Evolutionary conservation across 306 rosid genomes (phyloP), one percentile per base, ranked within the genome.

Genomic region (Argentina anserina): DNA sequence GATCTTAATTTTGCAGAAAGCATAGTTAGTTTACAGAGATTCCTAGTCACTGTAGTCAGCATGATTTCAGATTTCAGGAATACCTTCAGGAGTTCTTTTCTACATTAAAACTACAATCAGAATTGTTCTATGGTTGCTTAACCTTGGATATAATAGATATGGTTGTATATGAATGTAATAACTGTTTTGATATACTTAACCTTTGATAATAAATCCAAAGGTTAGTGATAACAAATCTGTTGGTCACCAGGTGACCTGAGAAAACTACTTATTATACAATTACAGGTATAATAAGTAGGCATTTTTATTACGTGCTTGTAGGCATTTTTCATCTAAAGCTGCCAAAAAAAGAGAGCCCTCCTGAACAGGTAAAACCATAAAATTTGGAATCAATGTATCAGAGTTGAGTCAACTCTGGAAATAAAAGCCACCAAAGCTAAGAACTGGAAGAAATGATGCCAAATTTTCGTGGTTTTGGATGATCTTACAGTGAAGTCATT

Each of bases 361-460:
- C 29, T 2, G 6, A 8, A 46, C 18, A 1, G 5, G n/a, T n/a
- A n/a, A n/a, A n/a, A n/a, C n/a, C n/a, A n/a, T n/a, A n/a, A n/a
- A n/a, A n/a, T n/a, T n/a, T 77, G n/a, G 28, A 41, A 73, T 53
- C 71, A 50, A 70, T 45, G n/a, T 52, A 23, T 21, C 1, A 69
- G 68, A 76, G 40, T 67, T 41, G 63, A 55, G 60, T 67, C 28
- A 45, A 12, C 34, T 76, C 26, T 21, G 31, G 55, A 43, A 56
- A 72, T 43, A 46, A 36, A 47, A 14, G 62, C 39, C 49, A 20
- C 60, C 26, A 15, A 37, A 45, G 69, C 61, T 8, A 70, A 61
- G 43, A 9, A 31, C 61, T 33, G 20, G 43, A 45, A 31, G 47
- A 33, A 14, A 31, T 45, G 25, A 73, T 70, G 43, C 64, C 69